phyloP scores from a whole-genome alignment of 495 filamentous ascomycete genomes.

The Penicillium subrubescens region DNA sequence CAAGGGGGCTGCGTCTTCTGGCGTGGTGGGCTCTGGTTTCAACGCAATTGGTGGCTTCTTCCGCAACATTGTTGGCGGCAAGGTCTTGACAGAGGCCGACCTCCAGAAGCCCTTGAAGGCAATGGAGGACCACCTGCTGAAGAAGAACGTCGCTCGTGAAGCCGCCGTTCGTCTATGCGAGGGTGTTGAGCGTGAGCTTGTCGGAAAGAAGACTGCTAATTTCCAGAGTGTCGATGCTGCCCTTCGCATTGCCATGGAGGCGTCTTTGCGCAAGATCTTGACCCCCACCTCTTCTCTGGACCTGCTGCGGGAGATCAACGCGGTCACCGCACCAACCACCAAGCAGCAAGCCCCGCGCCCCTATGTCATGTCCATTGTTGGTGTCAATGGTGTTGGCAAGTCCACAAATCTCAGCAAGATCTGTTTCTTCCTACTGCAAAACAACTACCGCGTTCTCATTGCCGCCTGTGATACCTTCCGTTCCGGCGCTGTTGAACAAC shows the following conservation, averaged over 20 bases:
- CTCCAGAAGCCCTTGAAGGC: conserved; percentile 88
- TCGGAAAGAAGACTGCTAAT: conserved; percentile 87
- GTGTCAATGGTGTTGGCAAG: conserved; percentile 97
- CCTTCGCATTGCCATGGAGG: conserved; percentile 82
- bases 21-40: conserved; percentile 75
- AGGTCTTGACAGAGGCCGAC: conserved; percentile 82
- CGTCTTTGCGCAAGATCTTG: conserved; percentile 88
- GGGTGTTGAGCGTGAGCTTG: conserved; percentile 82
- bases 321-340: conserved; percentile 63
- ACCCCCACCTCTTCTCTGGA: conserved; percentile 95
- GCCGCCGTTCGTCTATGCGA: conserved; percentile 90
- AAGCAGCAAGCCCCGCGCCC: conserved; percentile 63
- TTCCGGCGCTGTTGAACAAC: conserved; percentile 94
- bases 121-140: conserved; percentile 93
- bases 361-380: conserved; percentile 96
- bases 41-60: conserved; percentile 84
- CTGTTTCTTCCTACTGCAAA: conserved; percentile 94
- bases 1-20: conserved; percentile 48
- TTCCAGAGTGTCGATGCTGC: conserved; percentile 90
- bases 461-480: conserved; percentile 97
- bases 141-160: conserved; percentile 95
- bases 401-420: conserved; percentile 97
- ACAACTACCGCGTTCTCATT: conserved; percentile 93
- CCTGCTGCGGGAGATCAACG: conserved; percentile 87
- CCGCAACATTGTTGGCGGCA: conserved; percentile 91